Conservation (phyloP, 2,329 filamentous ascomycete species). For the Stylonectria norvegica region DNA sequence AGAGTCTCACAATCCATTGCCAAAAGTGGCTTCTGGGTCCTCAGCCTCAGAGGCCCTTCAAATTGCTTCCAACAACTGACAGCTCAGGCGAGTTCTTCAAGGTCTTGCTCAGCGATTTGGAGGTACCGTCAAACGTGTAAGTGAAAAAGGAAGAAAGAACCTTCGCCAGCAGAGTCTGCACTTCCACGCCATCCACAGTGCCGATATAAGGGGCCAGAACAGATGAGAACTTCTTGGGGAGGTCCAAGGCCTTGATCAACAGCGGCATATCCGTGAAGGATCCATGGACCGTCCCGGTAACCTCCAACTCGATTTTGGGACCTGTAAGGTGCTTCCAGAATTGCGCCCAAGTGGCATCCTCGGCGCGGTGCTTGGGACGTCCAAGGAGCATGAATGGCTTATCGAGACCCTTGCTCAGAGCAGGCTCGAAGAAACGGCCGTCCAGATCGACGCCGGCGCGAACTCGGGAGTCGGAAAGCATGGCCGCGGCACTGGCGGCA, state of each 20-base stretch:
- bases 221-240: slow-evolving; percentile 14
- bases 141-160: slow-evolving; percentile 22
- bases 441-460: slow-evolving; percentile 40
- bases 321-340: slow-evolving; percentile 29
- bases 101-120: slow-evolving; percentile 7
- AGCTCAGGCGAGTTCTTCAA: slow-evolving; percentile 11
- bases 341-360: slow-evolving; percentile 32
- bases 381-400: slow-evolving; percentile 33
- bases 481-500: slow-evolving; percentile 33
- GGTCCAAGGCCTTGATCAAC: slow-evolving; percentile 20
- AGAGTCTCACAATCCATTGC: too few species aligned
- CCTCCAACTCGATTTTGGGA: slow-evolving; percentile 20
- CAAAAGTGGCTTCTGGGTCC: too few species aligned
- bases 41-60: too few species aligned
- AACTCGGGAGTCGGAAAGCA: slow-evolving; percentile 32
- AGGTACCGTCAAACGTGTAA: slow-evolving; percentile 12
- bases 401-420: slow-evolving; percentile 24
- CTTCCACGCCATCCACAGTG: slow-evolving; percentile 5
- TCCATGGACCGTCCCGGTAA: slow-evolving; percentile 28
- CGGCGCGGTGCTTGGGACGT: slow-evolving; percentile 23
- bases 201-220: slow-evolving; percentile 6
- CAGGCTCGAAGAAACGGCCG: slow-evolving; percentile 34
- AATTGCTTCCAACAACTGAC: slow-evolving; percentile 16
- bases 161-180: slow-evolving; percentile 21
- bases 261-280: slow-evolving; percentile 32